Percentiles rank a stretch among this genome's conserved stretches.
These are phyloP conservation scores for Diplotaxis tenuifolia DNA, from an alignment of 345 rosid genomes.

Conservation along the genomic window DNA sequence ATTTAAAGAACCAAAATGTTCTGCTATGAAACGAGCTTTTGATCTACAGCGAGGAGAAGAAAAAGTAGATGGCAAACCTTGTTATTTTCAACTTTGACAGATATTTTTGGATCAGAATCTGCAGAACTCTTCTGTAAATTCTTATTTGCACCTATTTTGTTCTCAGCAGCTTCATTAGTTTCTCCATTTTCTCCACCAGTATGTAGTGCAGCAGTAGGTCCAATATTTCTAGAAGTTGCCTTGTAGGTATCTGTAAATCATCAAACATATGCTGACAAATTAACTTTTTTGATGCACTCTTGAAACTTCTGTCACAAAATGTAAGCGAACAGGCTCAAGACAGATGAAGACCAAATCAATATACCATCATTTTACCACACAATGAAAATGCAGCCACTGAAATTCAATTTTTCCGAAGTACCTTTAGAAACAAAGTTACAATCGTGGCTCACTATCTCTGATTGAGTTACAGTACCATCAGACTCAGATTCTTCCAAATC, in stretches of 20 bases:
- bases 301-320: constrained; percentile 10
- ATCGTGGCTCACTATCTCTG: constrained; percentile 40
- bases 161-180: constrained; percentile 32
- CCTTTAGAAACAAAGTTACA: constrained; percentile 49
- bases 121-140: constrained; percentile 30
- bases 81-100: constrained; percentile 43
- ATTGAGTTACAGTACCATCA: constrained; percentile 37
- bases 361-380: neutral
- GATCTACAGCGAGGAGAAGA: constrained; percentile 3
- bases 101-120: constrained; percentile 32
- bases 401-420: constrained; percentile 12
- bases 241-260: constrained; percentile 45
- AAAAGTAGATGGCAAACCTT: constrained; percentile 49
- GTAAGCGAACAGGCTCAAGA: neutral
- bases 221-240: constrained; percentile 36
- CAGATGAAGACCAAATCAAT: neutral
- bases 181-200: constrained; percentile 30
- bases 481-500: constrained; percentile 35
- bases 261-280: constrained; percentile 8
- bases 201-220: constrained; percentile 30
- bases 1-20: neutral
- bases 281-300: neutral
- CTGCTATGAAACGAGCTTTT: neutral
- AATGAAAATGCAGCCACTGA: constrained; percentile 4
- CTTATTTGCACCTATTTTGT: constrained; percentile 27